Conservation (phyloP, 345 rosid species). For the Viola odorata region DNA sequence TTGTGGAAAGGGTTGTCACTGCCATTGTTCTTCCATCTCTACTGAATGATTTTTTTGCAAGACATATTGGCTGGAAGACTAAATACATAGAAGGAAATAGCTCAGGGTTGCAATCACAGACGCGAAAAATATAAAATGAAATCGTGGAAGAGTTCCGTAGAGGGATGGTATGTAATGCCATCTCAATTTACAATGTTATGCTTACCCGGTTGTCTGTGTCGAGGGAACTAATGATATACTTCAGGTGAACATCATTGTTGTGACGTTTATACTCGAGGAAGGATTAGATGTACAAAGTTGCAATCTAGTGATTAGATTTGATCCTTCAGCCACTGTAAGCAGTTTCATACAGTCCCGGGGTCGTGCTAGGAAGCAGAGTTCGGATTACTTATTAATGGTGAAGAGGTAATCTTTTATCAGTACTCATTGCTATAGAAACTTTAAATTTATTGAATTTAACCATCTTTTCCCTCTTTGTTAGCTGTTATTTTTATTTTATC, state of each 20-base stretch:
- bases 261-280: conserved; percentile 92
- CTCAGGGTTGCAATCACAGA: conserved; percentile 46
- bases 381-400: conserved; percentile 78
- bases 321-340: conserved; percentile 67
- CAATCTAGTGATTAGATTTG: conserved; percentile 81
- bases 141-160: conserved; percentile 75
- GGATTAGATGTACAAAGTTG: conserved; percentile 93
- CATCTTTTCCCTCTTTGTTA: not conserved
- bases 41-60: conserved; percentile 54
- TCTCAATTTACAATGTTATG: not conserved
- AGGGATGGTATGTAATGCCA: conserved; percentile 49
- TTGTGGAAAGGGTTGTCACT: conserved; percentile 73
- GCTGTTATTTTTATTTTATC: not conserved
- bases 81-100: conserved; percentile 69
- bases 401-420: conserved; percentile 31
- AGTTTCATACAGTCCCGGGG: conserved; percentile 99
- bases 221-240: conserved; percentile 10
- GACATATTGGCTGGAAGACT: conserved; percentile 47
- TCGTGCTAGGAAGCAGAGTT: conserved; percentile 83
- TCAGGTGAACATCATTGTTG: conserved; percentile 79
- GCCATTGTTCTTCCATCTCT: conserved; percentile 54
- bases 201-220: not conserved
- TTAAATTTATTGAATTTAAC: not conserved
- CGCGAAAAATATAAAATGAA: conserved; percentile 59
- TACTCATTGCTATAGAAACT: not conserved